These are phyloP conservation scores for Melanogaster broomeanus DNA, from an alignment of 768 basidiomycete genomes.

Conservation along the genomic window DNA sequence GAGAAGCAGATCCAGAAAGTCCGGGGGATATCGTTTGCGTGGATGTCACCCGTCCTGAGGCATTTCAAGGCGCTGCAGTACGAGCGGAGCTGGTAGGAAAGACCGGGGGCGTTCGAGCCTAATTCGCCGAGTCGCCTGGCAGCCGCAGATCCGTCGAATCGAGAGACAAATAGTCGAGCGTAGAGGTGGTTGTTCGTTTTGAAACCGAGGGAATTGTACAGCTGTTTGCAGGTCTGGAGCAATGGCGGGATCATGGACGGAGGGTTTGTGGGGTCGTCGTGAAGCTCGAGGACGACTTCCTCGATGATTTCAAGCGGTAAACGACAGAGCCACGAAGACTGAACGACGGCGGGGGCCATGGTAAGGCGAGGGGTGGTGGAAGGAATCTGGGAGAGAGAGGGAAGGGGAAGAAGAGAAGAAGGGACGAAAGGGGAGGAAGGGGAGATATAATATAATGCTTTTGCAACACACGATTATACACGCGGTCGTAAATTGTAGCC, in stretches of 20 bases:
- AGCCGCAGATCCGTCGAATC: constrained; percentile 58
- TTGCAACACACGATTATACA: not conserved
- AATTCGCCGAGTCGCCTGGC: constrained; percentile 49
- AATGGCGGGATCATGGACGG: constrained; percentile 51
- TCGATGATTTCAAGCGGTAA: constrained; percentile 51
- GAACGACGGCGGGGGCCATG: constrained; percentile 13
- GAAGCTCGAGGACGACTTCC: constrained; percentile 50
- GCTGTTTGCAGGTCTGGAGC: constrained; percentile 41
- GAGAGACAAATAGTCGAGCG: constrained; percentile 51
- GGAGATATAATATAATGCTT: not conserved
- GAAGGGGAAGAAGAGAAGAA: constrained; percentile 5
- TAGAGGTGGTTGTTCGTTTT: constrained; percentile 40
- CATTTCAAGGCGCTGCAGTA: constrained; percentile 35
- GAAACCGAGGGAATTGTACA: constrained; percentile 39
- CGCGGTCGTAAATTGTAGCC: constrained; percentile 1
- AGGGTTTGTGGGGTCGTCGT: not conserved
- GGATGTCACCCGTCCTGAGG: constrained; percentile 34
- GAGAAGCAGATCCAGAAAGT: constrained; percentile 51
- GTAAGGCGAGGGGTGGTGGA: not conserved
- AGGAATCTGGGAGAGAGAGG: constrained; percentile 13
- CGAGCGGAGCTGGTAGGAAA: constrained; percentile 40
- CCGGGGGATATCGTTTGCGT: constrained; percentile 30
- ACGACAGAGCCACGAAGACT: constrained; percentile 22
- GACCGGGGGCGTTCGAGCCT: constrained; percentile 37
- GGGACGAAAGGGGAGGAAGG: not conserved